phyloP scores from a whole-genome alignment of 164 flowering plant genomes.

The Dillenia suffruticosa region DNA sequence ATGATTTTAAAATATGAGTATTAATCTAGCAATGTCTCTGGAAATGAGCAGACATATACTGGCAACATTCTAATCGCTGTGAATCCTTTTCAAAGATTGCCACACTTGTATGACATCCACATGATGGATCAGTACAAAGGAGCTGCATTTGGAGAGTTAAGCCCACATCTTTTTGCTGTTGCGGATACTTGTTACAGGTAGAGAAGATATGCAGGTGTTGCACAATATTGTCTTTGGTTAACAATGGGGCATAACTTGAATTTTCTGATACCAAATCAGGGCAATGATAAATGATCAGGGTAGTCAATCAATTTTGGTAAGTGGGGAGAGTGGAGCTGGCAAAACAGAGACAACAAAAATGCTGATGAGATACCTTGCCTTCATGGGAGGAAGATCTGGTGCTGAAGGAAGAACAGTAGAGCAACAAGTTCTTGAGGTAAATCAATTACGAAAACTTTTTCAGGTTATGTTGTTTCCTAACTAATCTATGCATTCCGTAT shows the following conservation, averaged over 20 bases:
- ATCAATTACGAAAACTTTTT: background rate
- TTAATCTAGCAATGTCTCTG: slow-evolving; percentile 9
- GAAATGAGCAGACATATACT: slow-evolving; percentile 68
- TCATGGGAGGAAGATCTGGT: slow-evolving; percentile 81
- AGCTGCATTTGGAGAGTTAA: slow-evolving; percentile 80
- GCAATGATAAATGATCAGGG: slow-evolving; percentile 65
- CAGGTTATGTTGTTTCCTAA: background rate
- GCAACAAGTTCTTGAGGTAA: slow-evolving; percentile 86
- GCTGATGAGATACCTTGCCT: slow-evolving; percentile 92
- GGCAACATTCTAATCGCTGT: slow-evolving; percentile 88
- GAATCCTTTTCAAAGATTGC: slow-evolving; percentile 78
- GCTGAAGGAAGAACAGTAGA: slow-evolving; percentile 86
- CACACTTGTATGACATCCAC: slow-evolving; percentile 72
- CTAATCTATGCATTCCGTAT: background rate
- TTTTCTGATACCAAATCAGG: slow-evolving; percentile 24
- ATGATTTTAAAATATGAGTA: background rate
- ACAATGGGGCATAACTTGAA: background rate
- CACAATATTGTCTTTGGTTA: background rate
- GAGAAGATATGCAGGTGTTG: background rate
- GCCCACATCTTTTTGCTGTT: slow-evolving; percentile 83
- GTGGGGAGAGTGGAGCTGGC: slow-evolving; percentile 94
- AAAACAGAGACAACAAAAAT: slow-evolving; percentile 90
- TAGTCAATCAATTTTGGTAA: slow-evolving; percentile 78
- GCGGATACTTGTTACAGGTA: slow-evolving; percentile 86
- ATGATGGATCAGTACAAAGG: slow-evolving; percentile 94